These are phyloP conservation scores for Psilocybe mexicana DNA, from an alignment of 1,284 basidiomycete species.

Conservation along the genomic window DNA sequence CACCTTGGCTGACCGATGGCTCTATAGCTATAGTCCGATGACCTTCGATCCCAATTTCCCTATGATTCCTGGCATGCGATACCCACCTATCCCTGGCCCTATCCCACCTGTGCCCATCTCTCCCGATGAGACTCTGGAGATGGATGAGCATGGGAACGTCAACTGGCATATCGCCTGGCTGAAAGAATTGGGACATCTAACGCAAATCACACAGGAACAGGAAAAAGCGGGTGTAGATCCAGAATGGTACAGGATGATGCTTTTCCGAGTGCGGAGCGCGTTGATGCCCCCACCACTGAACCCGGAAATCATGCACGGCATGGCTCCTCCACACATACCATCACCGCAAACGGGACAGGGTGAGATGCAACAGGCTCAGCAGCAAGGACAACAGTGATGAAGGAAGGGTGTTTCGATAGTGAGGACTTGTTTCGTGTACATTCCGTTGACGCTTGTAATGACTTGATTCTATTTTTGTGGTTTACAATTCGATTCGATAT, in stretches of 20 bases:
- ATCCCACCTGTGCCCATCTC: slow-evolving; percentile 51
- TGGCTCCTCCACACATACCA: slow-evolving; percentile 48
- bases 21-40: slow-evolving; percentile 24
- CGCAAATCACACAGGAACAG: slow-evolving; percentile 72
- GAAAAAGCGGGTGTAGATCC: slow-evolving; percentile 75
- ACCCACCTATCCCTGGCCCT: slow-evolving; percentile 51
- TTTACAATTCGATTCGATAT: slow-evolving; percentile 14
- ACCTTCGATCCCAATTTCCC: slow-evolving; percentile 71
- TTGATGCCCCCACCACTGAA: slow-evolving; percentile 66
- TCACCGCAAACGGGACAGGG: slow-evolving; percentile 37
- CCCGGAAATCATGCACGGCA: slow-evolving; percentile 56
- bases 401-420: slow-evolving; percentile 8
- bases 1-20: slow-evolving; percentile 3
- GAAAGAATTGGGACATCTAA: slow-evolving; percentile 73
- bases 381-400: slow-evolving; percentile 30
- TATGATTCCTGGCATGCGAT: slow-evolving; percentile 65
- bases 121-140: slow-evolving; percentile 64
- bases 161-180: slow-evolving; percentile 77
- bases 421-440: slow-evolving; percentile 14
- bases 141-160: slow-evolving; percentile 76
- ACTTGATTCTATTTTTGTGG: slow-evolving; percentile 2
- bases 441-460: slow-evolving; percentile 14
- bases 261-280: slow-evolving; percentile 67
- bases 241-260: slow-evolving; percentile 84
- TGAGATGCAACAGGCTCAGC: slow-evolving; percentile 39